Evolutionary conservation across 139 green algal species (phyloP), one percentile per base, ranked within the genome.

Genomic region (Nannochloris sp.): DNA sequence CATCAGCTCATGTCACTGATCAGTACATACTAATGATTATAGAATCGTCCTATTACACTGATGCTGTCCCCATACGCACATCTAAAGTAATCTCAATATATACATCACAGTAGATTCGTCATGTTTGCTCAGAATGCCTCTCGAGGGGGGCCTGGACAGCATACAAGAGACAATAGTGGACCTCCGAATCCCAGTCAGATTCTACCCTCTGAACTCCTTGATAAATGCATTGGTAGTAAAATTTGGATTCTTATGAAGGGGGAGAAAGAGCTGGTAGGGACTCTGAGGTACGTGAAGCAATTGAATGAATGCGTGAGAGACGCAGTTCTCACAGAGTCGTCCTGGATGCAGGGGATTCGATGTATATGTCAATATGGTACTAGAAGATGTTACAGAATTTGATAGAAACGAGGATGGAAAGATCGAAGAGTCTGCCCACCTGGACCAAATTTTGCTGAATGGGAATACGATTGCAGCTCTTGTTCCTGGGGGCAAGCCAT

Each of bases 291-390:
- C 46, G 25, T 26, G 3, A 14, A 0, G 16, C n/a, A 56, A n/a
- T 36, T n/a, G n/a, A 4, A 10, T 16, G n/a, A 13, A 36, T 23
- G 9, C 46, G 6, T 20, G 17, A n/a, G 6, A 30, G 17, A 17
- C 8, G 11, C 5, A 23, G 36, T 4, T 0, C 4, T 30, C 20
- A 43, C 46, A 55, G 10, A 20, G n/a, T 55, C 17, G n/a, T 55
- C 17, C 10, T 9, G 6, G 5, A 4, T 49, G 70, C 70, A 76
- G 65, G 37, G 94, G 94, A 12, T 98, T 98, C 66, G 94, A 99
- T 59, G 86, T 96, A 2, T 99, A 96, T 68, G 94, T 99, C 2
- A 99, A 99, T 78, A 98, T 98, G 91, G 94, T 98, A 46, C 81
- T 99, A 36, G 90, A 98, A 63, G 88, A 99, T 57, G 93, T 98